A percentile compares a stretch with the other conserved stretches of the same genome.
These are phyloP conservation scores for Phaeosphaeriaceae sp. DNA, from an alignment of 2,329 filamentous ascomycete species.

Conservation along the genomic window DNA sequence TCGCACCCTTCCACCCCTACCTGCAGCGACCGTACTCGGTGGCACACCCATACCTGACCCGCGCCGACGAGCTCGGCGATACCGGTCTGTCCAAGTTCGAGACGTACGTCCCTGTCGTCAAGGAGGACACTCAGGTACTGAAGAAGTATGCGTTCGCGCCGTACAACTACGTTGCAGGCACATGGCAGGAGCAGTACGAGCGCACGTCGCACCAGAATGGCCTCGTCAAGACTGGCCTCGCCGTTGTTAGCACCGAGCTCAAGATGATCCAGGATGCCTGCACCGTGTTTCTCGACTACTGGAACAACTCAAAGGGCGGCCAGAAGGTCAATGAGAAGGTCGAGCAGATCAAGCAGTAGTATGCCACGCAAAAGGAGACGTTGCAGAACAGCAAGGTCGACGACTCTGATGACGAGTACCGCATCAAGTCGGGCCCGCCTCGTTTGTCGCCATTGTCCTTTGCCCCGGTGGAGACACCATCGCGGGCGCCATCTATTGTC, in stretches of 20 bases:
- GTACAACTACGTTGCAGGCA: slow-evolving; percentile 45
- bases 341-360: slow-evolving; percentile 46
- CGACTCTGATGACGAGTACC: not conserved
- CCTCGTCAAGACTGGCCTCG: slow-evolving; percentile 46
- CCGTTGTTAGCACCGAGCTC: slow-evolving; percentile 49
- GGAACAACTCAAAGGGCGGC: slow-evolving; percentile 39
- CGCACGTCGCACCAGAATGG: slow-evolving; percentile 48
- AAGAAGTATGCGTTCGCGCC: slow-evolving; percentile 45
- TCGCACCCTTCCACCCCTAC: slow-evolving; percentile 80
- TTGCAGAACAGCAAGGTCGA: not conserved
- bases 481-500: not conserved
- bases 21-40: slow-evolving; percentile 81
- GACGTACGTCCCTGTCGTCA: slow-evolving; percentile 53
- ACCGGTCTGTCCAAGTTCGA: slow-evolving; percentile 47
- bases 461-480: not conserved
- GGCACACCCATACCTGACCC: slow-evolving; percentile 83
- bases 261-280: slow-evolving; percentile 47
- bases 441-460: not conserved
- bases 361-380: not conserved
- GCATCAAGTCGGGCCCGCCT: not conserved
- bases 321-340: slow-evolving; percentile 43
- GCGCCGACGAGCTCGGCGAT: slow-evolving; percentile 69
- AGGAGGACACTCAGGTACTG: slow-evolving; percentile 57
- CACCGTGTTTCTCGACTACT: slow-evolving; percentile 37
- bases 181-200: slow-evolving; percentile 50